Percentiles rank a stretch among this genome's conserved stretches.
Evolutionary conservation across 768 basidiomycete species (phyloP).

Genomic region (Trametes gibbosa): DNA sequence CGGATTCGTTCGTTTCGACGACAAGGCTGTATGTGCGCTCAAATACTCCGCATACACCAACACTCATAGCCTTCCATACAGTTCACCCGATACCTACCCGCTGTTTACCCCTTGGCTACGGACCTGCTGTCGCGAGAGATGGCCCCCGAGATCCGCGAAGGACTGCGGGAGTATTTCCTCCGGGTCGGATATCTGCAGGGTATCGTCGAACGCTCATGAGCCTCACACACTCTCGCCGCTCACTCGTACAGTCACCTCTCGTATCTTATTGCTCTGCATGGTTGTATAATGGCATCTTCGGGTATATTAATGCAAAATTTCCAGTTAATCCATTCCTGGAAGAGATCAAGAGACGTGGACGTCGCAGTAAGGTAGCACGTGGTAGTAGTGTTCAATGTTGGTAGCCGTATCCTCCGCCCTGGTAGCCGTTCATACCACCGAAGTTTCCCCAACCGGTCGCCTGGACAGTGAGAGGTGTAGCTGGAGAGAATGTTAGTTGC

Average conservation of each 20-base stretch:
- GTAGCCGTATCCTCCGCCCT: conserved; percentile 32
- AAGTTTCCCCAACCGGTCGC: conserved; percentile 55
- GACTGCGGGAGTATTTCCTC: conserved; percentile 74
- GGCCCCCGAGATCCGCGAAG: conserved; percentile 77
- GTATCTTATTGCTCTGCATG: conserved; percentile 24
- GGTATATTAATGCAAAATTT: conserved; percentile 24
- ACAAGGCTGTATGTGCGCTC: conserved; percentile 70
- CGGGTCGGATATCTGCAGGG: conserved; percentile 57
- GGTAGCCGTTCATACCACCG: conserved; percentile 31
- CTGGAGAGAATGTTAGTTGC: conserved; percentile 11
- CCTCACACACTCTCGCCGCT: not conserved
- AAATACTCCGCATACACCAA: not conserved
- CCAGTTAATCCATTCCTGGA: conserved; percentile 7
- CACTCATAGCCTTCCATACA: conserved; percentile 33
- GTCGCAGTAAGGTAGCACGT: not conserved
- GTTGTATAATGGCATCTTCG: conserved; percentile 25
- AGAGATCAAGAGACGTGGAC: conserved; percentile 1
- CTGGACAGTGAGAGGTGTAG: conserved; percentile 45
- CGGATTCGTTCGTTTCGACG: conserved; percentile 87
- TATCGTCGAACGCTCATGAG: conserved; percentile 28
- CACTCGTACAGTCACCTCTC: not conserved
- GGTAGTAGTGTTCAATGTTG: conserved; percentile 20
- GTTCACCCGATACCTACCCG: conserved; percentile 86
- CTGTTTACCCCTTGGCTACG: conserved; percentile 86
- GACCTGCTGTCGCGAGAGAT: conserved; percentile 83